Base-by-base conservation (phyloP, 2,329 filamentous ascomycete species). In the Aureobasidium uvarum region DNA sequence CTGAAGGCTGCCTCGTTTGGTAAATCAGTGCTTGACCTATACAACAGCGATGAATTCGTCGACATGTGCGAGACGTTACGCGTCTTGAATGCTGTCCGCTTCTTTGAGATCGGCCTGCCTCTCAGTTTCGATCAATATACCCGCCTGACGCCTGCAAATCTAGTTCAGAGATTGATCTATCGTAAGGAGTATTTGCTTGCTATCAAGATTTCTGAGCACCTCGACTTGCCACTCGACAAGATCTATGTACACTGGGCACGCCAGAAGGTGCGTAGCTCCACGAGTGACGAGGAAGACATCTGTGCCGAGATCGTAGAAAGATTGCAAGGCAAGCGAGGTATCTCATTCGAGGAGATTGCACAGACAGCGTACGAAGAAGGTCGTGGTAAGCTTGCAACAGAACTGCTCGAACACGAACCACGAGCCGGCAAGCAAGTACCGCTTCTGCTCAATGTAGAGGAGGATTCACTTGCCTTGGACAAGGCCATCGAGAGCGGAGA, bases 171-270 rank as follows among this genome's bases (percentile, higher is more conserved):
- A 39, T 83, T 99, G 2, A 87, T 96, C 41, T 96, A 92, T 73
- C 88, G 95, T 13, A 90, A 92, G 71, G 91, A 98, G 74, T 97
- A 98, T 74, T 83, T 97, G 1, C 83, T 99, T 4, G 94, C 95
- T 0, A 84, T 99, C 23, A 89, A 92, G 55, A 86, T 99, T 54
- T 93, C 94, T 0, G 88, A 91, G 46, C 96, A 96, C 74, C 81
- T 99, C 2, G 89, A 89, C 67, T 83, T 99, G 3, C 89, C 94
- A 0, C 90, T 92, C 0, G 92, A 96, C 75, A 86, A 88, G 63
- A 96, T 99, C 66, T 96, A 97, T 72, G 92, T 96, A 1, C 93
- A 97, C 74, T 99, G 95, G 95, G 95, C 95, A 1, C 94, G 90
- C 20, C 89, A 95, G 74, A 99, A 98, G 76, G 94, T 98, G 4